These are phyloP conservation scores for Aleurites moluccanus DNA, from an alignment of 441 rosid species.

Conservation along the genomic window DNA sequence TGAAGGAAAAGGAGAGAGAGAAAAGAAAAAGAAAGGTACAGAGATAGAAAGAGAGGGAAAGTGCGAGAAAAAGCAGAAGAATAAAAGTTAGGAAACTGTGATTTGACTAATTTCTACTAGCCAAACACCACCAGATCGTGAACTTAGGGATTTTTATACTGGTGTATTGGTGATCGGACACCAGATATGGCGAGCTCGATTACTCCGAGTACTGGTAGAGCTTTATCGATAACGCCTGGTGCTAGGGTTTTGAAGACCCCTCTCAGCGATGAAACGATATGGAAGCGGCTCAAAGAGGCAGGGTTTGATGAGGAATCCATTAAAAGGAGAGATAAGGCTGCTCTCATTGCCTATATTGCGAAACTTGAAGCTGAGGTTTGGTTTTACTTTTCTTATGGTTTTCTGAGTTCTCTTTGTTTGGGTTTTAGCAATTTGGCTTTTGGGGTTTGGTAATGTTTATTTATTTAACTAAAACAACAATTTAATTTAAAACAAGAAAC, in stretches of 20 bases:
- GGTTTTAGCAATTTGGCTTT: background rate
- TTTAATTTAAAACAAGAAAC: background rate
- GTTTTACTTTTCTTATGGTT: too few species aligned
- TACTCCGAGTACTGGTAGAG: constrained; percentile 20
- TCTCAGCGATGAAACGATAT: constrained; percentile 34
- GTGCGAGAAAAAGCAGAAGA: background rate
- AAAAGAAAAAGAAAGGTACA: background rate
- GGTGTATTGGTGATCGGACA: background rate
- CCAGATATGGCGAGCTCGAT: constrained; percentile 24
- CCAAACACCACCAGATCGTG: constrained; percentile 13
- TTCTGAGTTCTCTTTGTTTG: background rate
- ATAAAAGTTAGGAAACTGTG: background rate
- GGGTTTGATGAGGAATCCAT: constrained; percentile 33
- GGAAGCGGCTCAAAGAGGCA: constrained; percentile 44
- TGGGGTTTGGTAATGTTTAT: background rate
- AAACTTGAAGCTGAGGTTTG: constrained; percentile 88
- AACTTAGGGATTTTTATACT: constrained; percentile 49
- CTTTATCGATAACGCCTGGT: constrained; percentile 26
- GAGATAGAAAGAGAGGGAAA: constrained; percentile 2
- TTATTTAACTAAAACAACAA: background rate
- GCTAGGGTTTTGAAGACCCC: constrained; percentile 24
- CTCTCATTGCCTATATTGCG: constrained; percentile 81
- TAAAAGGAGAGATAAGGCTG: constrained; percentile 29
- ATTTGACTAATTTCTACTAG: background rate
- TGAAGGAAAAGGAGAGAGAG: background rate